Evolutionary conservation across 2,329 filamentous ascomycete species (phyloP), one percentile per base, ranked within the genome.

Genomic region (Penicillium sp.): DNA sequence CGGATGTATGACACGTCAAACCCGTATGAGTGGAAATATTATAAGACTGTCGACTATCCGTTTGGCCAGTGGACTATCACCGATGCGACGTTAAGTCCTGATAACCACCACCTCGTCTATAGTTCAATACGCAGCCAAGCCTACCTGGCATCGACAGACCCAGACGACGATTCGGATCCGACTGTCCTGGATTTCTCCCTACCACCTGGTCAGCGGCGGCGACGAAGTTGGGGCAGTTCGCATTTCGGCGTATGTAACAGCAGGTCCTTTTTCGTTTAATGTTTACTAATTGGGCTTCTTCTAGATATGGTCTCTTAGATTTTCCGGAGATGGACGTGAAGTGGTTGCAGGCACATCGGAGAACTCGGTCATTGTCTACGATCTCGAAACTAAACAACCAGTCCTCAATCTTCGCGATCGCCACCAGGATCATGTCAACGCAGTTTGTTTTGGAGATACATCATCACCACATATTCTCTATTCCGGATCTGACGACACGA

Each of bases 1-100:
- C 88, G 92, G 51, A 92, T 99, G 90, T 99, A 97, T 74, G 93
- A 97, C 72, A 97, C 94, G 0, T 92, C 90, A 1, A 96, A 97
- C 65, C 92, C 93, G 0, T 96, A 94, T 73, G 84, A 92, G 61
- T 99, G 94, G 94, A 89, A 88, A 70, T 92, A 96, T 73, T 97
- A 97, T 80, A 97, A 93, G 77, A 93, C 89, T 0, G 90, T 92
- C 5, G 78, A 81, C 26, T 96, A 94, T 72, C 91, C 91, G 1
- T 89, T 87, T 62, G 94, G 92, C 2, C 88, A 90, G 66, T 99
- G 94, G 94, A 97, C 93, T 1, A 88, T 99, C 61, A 97, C 94
- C 14, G 94, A 99, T 74, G 92, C 93, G 2, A 89, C 90, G 0
- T 74, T 97, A 42, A 95, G 90, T 57, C 92, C 92, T 0, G 92